phyloP scores from a whole-genome alignment of 768 basidiomycete genomes.

The Leccinum disarticulatum region DNA sequence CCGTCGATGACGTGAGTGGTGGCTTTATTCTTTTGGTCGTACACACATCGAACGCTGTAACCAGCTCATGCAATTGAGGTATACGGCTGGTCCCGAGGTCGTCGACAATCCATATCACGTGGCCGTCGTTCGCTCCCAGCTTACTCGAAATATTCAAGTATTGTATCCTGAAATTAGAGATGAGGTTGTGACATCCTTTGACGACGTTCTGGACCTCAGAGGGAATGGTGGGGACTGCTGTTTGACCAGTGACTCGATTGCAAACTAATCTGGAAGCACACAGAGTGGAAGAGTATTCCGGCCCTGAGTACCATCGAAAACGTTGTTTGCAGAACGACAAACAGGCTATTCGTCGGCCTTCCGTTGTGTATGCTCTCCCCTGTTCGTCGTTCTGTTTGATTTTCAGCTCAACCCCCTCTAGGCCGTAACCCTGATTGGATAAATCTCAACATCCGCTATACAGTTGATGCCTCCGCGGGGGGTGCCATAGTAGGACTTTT shows the following conservation, averaged over 20 bases:
- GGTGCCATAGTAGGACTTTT: slow-evolving; percentile 7
- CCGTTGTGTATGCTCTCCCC: slow-evolving; percentile 37
- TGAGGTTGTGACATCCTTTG: slow-evolving; percentile 43
- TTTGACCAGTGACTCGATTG: not conserved
- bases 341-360: not conserved
- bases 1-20: slow-evolving; percentile 34
- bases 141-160: slow-evolving; percentile 39
- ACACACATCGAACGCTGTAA: not conserved
- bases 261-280: not conserved
- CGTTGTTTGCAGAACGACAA: not conserved
- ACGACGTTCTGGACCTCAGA: slow-evolving; percentile 34
- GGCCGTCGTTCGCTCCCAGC: slow-evolving; percentile 23
- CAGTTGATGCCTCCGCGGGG: slow-evolving; percentile 27
- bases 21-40: not conserved
- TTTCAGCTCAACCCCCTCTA: not conserved
- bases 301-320: not conserved
- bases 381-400: not conserved
- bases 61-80: slow-evolving; percentile 37
- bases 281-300: not conserved
- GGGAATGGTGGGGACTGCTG: slow-evolving; percentile 9
- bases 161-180: slow-evolving; percentile 43
- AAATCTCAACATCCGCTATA: slow-evolving; percentile 30
- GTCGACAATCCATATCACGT: slow-evolving; percentile 29
- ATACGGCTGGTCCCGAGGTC: slow-evolving; percentile 38
- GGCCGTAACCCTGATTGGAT: slow-evolving; percentile 6